These are phyloP conservation scores for Babesia ovis DNA, from an alignment of 169 alveolate genomes.

Conservation along the genomic window DNA sequence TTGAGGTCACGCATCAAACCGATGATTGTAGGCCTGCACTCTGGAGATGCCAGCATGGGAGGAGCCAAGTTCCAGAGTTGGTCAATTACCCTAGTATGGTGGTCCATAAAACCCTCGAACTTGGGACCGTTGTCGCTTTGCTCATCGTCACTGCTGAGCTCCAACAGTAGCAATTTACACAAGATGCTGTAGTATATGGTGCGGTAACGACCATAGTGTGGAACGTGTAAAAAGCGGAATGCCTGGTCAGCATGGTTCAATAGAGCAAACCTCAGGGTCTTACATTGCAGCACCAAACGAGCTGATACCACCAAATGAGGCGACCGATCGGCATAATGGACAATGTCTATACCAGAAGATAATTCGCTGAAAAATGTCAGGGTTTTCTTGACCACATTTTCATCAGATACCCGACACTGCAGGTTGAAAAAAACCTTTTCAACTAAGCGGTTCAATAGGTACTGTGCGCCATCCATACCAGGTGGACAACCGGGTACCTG, in stretches of 20 bases:
- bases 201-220: conserved; percentile 85
- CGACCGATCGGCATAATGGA: conserved; percentile 87
- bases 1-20: conserved; percentile 90
- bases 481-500: conserved; percentile 70
- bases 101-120: conserved; percentile 63
- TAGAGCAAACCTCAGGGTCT: conserved; percentile 78
- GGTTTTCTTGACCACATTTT: conserved; percentile 85
- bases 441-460: conserved; percentile 56
- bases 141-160: conserved; percentile 76
- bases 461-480: conserved; percentile 74
- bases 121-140: conserved; percentile 33
- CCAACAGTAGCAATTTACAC: conserved; percentile 86
- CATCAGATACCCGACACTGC: conserved; percentile 83
- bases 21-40: conserved; percentile 79
- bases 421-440: conserved; percentile 81
- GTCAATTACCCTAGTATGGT: conserved; percentile 41
- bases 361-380: conserved; percentile 86
- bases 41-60: conserved; percentile 49
- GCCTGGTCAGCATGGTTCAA: conserved; percentile 69
- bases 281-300: conserved; percentile 87
- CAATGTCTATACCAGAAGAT: conserved; percentile 91
- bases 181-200: conserved; percentile 88
- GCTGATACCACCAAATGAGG: conserved; percentile 91
- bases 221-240: conserved; percentile 67
- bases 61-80: conserved; percentile 43